Base-by-base conservation (phyloP, 768 basidiomycete genomes). In the Rhodotorula diobovata region DNA sequence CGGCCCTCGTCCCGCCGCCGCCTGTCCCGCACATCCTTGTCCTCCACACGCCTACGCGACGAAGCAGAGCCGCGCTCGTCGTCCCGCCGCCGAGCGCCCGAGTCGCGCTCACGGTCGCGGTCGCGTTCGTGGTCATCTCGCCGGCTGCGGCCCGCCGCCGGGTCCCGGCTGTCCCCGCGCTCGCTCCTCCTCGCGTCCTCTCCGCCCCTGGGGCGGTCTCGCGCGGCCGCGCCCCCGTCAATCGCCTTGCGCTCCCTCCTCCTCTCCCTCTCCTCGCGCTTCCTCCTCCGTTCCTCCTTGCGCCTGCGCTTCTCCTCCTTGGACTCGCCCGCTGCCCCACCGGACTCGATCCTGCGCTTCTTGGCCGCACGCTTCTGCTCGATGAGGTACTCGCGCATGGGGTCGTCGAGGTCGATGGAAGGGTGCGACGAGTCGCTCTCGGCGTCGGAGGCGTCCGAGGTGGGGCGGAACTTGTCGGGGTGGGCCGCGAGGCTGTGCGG, bases 381-480 rank as follows among this genome's bases (percentile, higher is more conserved):
- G 50, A 93, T 81, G 45, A 99, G 83, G 79, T 91, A 98, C 71
- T 93, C 94, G 39, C 89, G 87, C 96, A 99, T 98, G 1, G 96
- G 96, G 81, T 99, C 96, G 79, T 98, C 95, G 2, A 90, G 91
- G 79, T 98, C 94, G 67, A 96, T 67, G 16, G 87, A 85, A 5
- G 85, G 85, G 25, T 82, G 87, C 4, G 89, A 88, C 9, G 88
- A 88, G 45, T 89, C 88, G 11, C 89, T 87, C 6, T 80, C 85
- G 2, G 80, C 84, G 53, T 80, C 77, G 43, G 80, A 78, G 32
- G 84, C 89, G 20, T 50, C 74, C 4, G 66, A 63, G 34, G 67
- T 78, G 25, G 66, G 60, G 56, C 70, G 61, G 62, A 75, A 75
- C 35, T 70, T 72, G 34, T 67, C 53, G 1, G 71, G 71, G 39